phyloP scores from a whole-genome alignment of 192 early-diverging fungal genomes.

The Backusella morwellensis region DNA sequence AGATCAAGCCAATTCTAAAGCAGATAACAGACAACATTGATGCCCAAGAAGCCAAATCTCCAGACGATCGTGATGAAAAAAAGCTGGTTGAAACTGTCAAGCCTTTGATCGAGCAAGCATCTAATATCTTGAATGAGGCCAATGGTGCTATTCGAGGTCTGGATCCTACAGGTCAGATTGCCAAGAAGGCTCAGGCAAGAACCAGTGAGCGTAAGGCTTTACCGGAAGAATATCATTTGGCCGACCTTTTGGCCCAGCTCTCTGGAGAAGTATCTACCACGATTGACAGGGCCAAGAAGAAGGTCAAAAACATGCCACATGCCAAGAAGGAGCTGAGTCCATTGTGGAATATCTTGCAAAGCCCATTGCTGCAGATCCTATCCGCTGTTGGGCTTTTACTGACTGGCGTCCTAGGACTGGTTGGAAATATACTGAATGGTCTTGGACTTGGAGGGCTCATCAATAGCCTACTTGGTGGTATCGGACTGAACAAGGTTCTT shows the following conservation, averaged over 20 bases:
- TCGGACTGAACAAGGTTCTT: constrained; percentile 23
- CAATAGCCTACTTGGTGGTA: constrained; percentile 22
- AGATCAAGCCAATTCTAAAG: constrained; percentile 20
- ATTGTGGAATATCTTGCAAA: constrained; percentile 22
- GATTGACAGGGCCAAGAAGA: constrained; percentile 26
- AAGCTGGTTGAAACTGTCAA: constrained; percentile 14
- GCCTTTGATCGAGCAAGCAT: constrained; percentile 24
- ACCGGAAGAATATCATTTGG: constrained; percentile 16
- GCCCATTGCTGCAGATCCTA: constrained; percentile 22
- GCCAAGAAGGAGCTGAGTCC: constrained; percentile 17
- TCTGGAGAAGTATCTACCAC: constrained; percentile 21
- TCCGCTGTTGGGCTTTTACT: constrained; percentile 23
- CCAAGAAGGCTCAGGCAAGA: constrained; percentile 17
- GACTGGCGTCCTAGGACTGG: constrained; percentile 18
- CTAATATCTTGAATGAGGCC: constrained; percentile 14
- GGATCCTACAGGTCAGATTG: constrained; percentile 17
- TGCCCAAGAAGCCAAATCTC: constrained; percentile 16
- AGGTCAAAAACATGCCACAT: constrained; percentile 18
- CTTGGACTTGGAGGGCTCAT: constrained; percentile 20
- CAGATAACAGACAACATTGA: constrained; percentile 24
- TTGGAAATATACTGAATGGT: constrained; percentile 24
- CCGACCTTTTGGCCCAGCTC: constrained; percentile 17
- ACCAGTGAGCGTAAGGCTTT: constrained; percentile 17
- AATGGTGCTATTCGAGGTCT: constrained; percentile 27
- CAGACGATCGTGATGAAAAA: constrained; percentile 25